A percentile compares a stretch with the other conserved stretches of the same genome.
Evolutionary conservation across 1,139 yeast genomes (phyloP).

Genomic region (Entelexis paramagnoliae): DNA sequence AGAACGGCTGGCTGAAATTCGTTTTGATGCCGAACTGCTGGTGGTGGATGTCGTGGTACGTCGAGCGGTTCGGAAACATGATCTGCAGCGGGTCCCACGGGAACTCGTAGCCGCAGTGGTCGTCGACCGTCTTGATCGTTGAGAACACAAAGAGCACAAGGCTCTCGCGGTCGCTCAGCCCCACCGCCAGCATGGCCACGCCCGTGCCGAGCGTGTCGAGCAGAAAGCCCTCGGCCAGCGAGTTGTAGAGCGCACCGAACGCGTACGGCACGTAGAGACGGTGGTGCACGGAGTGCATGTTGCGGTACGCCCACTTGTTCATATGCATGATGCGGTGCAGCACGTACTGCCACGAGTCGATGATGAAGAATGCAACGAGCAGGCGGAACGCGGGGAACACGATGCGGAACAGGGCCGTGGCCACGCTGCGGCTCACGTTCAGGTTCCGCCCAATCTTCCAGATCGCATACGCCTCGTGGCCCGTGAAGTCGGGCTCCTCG

Average conservation of each 20-base stretch:
- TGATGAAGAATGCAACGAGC: slow-evolving; percentile 52
- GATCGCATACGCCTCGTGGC: slow-evolving; percentile 57
- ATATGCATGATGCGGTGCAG: slow-evolving; percentile 82
- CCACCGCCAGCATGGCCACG: slow-evolving; percentile 53
- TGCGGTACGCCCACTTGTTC: slow-evolving; percentile 61
- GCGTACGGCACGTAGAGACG: slow-evolving; percentile 92
- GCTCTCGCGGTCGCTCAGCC: slow-evolving; percentile 66
- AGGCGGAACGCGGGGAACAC: slow-evolving; percentile 47
- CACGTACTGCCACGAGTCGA: slow-evolving; percentile 93
- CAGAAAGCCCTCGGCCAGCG: slow-evolving; percentile 84
- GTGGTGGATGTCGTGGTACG: slow-evolving; percentile 94
- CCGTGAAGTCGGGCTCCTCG: slow-evolving; percentile 60
- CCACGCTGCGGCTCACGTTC: slow-evolving; percentile 20
- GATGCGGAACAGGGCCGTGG: slow-evolving; percentile 40
- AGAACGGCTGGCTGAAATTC: slow-evolving; percentile 94
- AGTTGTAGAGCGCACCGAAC: slow-evolving; percentile 89
- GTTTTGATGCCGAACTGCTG: slow-evolving; percentile 91
- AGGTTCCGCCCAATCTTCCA: slow-evolving; percentile 49
- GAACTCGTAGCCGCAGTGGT: slow-evolving; percentile 89
- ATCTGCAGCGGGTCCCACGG: slow-evolving; percentile 87
- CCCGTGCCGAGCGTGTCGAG: slow-evolving; percentile 92
- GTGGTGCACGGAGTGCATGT: slow-evolving; percentile 91
- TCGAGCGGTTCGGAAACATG: slow-evolving; percentile 86
- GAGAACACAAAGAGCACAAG: slow-evolving; percentile 70
- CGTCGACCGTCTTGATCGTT: slow-evolving; percentile 93